phyloP scores from a whole-genome alignment of 176 grass and related monocot species.

The Tillandsia fasciculata region DNA sequence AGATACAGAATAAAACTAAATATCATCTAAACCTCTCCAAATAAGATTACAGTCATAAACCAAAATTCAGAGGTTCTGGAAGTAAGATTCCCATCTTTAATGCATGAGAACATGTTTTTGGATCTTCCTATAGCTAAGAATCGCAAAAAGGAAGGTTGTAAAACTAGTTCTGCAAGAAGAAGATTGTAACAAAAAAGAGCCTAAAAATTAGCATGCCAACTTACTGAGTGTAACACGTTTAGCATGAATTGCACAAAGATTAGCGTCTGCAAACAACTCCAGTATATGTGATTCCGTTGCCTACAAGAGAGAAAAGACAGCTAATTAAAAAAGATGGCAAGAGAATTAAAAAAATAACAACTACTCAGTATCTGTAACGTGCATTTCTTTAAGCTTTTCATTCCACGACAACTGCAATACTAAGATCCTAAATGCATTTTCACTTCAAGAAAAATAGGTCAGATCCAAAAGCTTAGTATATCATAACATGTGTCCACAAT shows the following conservation, averaged over 20 bases:
- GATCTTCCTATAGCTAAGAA: too few relatives aligned
- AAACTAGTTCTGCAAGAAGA: background rate
- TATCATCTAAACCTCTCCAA: too few relatives aligned
- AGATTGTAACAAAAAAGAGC: background rate
- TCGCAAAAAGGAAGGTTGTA: too few relatives aligned
- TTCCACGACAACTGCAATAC: background rate
- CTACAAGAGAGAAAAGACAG: background rate
- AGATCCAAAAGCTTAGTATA: background rate
- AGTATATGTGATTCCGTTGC: constrained; percentile 10
- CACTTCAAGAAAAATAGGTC: background rate
- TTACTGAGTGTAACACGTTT: constrained; percentile 27
- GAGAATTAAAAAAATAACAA: too few relatives aligned
- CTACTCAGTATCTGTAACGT: background rate
- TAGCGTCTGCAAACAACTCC: constrained; percentile 17
- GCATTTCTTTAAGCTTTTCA: background rate
- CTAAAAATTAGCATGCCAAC: background rate
- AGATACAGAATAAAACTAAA: too few relatives aligned
- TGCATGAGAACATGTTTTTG: too few relatives aligned
- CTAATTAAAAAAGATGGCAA: too few relatives aligned
- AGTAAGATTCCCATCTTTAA: too few relatives aligned
- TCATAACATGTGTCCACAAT: too few relatives aligned
- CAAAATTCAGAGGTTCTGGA: too few relatives aligned
- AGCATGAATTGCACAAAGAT: constrained; percentile 21
- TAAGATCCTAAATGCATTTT: background rate
- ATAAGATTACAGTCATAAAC: too few relatives aligned